Conservation (phyloP, 2,329 filamentous ascomycete species). For the Penicillium capsulatum region DNA sequence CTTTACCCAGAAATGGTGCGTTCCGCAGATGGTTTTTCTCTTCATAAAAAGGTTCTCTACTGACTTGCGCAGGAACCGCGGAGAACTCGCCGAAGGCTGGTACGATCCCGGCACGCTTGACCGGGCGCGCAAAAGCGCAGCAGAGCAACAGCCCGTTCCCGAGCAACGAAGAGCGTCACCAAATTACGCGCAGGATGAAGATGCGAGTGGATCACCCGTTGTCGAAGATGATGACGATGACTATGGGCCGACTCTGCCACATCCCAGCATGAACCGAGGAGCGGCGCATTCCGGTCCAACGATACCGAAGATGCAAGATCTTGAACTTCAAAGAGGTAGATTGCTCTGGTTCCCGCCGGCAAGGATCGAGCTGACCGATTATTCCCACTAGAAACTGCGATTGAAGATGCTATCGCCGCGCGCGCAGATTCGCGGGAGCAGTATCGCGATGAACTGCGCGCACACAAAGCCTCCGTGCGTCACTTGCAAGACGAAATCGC, state of each 20-base stretch:
- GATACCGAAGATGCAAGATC: conserved; percentile 69
- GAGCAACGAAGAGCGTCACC: conserved; percentile 17
- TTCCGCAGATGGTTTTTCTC: conserved; percentile 7
- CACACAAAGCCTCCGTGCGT: conserved; percentile 33
- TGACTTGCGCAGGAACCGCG: conserved; percentile 68
- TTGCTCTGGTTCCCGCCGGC: not conserved
- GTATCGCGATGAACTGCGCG: conserved; percentile 51
- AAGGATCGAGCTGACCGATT: not conserved
- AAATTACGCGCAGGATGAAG: conserved; percentile 20
- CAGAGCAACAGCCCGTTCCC: conserved; percentile 6
- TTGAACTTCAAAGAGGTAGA: conserved; percentile 54
- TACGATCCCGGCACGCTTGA: conserved; percentile 75
- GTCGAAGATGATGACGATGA: conserved; percentile 46
- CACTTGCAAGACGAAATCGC: conserved; percentile 64
- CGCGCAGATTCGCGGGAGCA: conserved; percentile 30
- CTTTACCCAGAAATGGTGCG: conserved; percentile 80
- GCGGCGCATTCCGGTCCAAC: conserved; percentile 48
- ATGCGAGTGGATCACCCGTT: conserved; percentile 7
- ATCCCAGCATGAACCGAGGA: conserved; percentile 15
- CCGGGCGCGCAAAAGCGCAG: conserved; percentile 42
- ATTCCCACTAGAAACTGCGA: conserved; percentile 27
- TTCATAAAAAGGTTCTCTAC: conserved; percentile 20
- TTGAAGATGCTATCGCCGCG: conserved; percentile 28
- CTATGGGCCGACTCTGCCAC: conserved; percentile 55
- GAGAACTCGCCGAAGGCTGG: conserved; percentile 84